phyloP scores from a whole-genome alignment of 2,329 filamentous ascomycete species.

The Claviceps monticola region DNA sequence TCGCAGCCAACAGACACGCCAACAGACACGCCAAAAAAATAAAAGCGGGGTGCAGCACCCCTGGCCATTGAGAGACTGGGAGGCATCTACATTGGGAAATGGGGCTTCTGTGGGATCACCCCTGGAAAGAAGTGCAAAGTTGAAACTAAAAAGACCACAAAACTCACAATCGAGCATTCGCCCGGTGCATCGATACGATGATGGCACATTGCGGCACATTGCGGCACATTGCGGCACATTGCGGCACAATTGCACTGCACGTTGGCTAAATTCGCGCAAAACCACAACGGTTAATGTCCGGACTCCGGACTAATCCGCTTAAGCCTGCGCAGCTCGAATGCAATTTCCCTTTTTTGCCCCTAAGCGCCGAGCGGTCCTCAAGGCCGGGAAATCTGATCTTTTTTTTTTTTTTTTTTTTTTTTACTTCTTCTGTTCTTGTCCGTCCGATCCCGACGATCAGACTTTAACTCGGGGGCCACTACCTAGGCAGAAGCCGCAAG shows the following conservation, averaged over 20 bases:
- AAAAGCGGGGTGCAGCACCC: slow-evolving; percentile 8
- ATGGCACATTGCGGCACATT: too few species aligned
- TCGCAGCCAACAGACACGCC: not conserved
- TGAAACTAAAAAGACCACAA: too few species aligned
- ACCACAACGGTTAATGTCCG: too few species aligned
- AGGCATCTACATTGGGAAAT: slow-evolving; percentile 18
- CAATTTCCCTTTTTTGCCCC: not conserved
- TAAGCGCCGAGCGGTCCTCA: not conserved
- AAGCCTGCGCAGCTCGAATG: not conserved
- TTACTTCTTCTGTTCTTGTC: not conserved
- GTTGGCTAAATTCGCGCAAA: too few species aligned
- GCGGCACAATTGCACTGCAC: too few species aligned
- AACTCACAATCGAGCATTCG: not conserved
- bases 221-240: too few species aligned
- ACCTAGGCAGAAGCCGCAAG: too few species aligned
- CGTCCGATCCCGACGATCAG: not conserved
- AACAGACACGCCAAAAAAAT: not conserved
- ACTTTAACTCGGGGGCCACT: too few species aligned
- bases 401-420: not conserved
- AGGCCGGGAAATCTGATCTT: not conserved
- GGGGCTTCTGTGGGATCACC: not conserved
- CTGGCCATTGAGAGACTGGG: slow-evolving; percentile 16
- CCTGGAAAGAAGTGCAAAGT: too few species aligned
- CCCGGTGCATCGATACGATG: too few species aligned
- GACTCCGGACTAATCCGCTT: too few species aligned